phyloP scores from a whole-genome alignment of 2,329 filamentous ascomycete genomes.

The Exophiala alcalophila region DNA sequence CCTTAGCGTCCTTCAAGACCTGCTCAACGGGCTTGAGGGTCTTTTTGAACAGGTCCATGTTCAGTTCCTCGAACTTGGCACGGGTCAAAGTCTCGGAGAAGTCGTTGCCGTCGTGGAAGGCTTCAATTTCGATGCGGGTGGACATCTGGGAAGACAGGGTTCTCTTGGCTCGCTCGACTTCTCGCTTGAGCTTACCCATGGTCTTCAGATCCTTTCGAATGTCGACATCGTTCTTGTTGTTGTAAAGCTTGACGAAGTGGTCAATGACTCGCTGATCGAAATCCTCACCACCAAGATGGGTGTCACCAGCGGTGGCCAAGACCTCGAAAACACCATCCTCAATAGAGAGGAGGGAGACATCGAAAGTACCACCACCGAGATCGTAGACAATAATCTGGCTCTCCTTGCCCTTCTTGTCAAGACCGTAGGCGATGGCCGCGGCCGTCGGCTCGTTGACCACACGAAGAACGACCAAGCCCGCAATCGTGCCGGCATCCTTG shows the following conservation, averaged over 20 bases:
- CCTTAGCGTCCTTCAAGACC: conserved; percentile 96
- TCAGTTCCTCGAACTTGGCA: conserved; percentile 99
- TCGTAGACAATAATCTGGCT: conserved; percentile 91
- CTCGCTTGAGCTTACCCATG: conserved; percentile 99
- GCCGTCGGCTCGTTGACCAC: conserved; percentile 96
- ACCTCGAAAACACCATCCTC: conserved; percentile 94
- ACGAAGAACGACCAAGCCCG: conserved; percentile 90
- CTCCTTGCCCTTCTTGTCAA: conserved; percentile 80
- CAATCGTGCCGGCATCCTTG: conserved; percentile 90
- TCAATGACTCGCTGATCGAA: conserved; percentile 98
- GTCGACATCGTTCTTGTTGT: conserved; percentile 95
- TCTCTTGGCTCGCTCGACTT: conserved; percentile 99
- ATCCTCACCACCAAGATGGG: conserved; percentile 96
- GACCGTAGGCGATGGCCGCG: conserved; percentile 89
- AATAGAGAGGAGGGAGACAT: conserved; percentile 89
- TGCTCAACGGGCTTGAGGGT: conserved; percentile 98
- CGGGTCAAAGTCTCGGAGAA: conserved; percentile 98
- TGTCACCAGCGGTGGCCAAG: conserved; percentile 91
- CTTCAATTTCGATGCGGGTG: conserved; percentile 92
- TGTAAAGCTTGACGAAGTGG: conserved; percentile 95
- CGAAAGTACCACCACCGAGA: conserved; percentile 90
- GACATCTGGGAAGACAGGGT: conserved; percentile 93
- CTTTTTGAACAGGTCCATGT: conserved; percentile 99
- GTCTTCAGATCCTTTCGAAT: conserved; percentile 93
- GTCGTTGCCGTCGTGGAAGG: conserved; percentile 93